Evolutionary conservation across 805 yeast species (phyloP).

Genomic region (Ogataea ganodermae): DNA sequence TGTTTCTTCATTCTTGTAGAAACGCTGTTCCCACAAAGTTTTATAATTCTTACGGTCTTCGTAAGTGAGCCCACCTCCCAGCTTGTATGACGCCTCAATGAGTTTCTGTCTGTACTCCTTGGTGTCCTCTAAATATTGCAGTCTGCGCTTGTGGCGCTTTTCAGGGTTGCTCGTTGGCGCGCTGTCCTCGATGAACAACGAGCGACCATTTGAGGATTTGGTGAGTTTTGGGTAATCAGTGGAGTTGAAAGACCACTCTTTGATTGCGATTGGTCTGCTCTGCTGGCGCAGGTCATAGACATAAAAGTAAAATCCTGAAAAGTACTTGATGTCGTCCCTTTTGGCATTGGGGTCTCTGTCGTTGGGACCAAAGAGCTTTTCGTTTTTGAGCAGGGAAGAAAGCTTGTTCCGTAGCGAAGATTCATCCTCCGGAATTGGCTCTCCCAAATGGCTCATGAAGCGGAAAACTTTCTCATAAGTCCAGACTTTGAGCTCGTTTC

Average conservation of each 20-base stretch:
- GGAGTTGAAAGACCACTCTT: conserved; percentile 68
- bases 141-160: conserved; percentile 34
- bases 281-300: conserved; percentile 79
- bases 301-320: conserved; percentile 71
- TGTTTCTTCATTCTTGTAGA: conserved; percentile 10
- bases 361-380: conserved; percentile 80
- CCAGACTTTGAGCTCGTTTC: conserved; percentile 79
- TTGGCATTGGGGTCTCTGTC: conserved; percentile 87
- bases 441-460: conserved; percentile 68
- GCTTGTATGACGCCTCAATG: conserved; percentile 29
- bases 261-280: conserved; percentile 75
- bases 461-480: conserved; percentile 80
- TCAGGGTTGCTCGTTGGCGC: conserved; percentile 22
- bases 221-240: conserved; percentile 59
- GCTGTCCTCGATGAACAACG: conserved; percentile 76
- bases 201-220: conserved; percentile 68
- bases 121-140: conserved; percentile 34
- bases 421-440: conserved; percentile 31
- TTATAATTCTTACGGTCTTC: conserved; percentile 28
- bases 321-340: conserved; percentile 82
- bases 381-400: conserved; percentile 74
- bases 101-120: conserved; percentile 34
- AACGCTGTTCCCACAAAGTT: conserved; percentile 24
- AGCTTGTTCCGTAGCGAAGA: conserved; percentile 34
- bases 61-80: conserved; percentile 19